These are phyloP conservation scores for Forsythia viridissima DNA, from an alignment of 257 asterid species.

Conservation along the genomic window DNA sequence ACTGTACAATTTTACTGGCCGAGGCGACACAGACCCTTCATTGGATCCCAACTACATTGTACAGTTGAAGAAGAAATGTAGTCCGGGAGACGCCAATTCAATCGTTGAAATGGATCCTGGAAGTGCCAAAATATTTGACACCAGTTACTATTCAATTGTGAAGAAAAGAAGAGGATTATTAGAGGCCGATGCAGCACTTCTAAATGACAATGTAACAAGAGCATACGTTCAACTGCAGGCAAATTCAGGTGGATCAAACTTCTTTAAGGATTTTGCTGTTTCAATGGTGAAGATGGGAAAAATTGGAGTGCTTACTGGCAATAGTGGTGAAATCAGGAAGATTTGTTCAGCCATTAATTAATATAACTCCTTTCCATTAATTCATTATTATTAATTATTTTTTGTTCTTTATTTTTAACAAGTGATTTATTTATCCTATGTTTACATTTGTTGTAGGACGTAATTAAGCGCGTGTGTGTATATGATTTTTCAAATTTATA, in stretches of 20 bases:
- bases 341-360: slow-evolving; percentile 33
- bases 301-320: slow-evolving; percentile 39
- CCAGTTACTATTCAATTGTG: slow-evolving; percentile 26
- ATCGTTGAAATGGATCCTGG: slow-evolving; percentile 55
- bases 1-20: slow-evolving; percentile 55
- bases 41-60: slow-evolving; percentile 44
- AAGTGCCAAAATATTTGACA: slow-evolving; percentile 40
- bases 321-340: slow-evolving; percentile 50
- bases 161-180: slow-evolving; percentile 42
- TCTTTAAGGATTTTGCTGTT: slow-evolving; percentile 39
- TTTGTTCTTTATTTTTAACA: neutral
- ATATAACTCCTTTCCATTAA: neutral
- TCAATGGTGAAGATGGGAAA: slow-evolving; percentile 54
- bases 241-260: slow-evolving; percentile 5
- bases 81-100: slow-evolving; percentile 33
- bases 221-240: slow-evolving; percentile 35
- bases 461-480: too few species aligned
- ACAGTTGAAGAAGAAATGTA: slow-evolving; percentile 27
- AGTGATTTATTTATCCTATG: too few species aligned
- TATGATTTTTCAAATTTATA: too few species aligned
- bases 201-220: slow-evolving; percentile 29
- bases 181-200: slow-evolving; percentile 46
- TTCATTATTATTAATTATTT: neutral
- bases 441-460: too few species aligned
- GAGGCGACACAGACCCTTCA: slow-evolving; percentile 49